Evolutionary conservation across 2,329 filamentous ascomycete genomes (phyloP), one percentile per base, ranked within the genome.

Genomic region (Biscogniauxia mediterranea): DNA sequence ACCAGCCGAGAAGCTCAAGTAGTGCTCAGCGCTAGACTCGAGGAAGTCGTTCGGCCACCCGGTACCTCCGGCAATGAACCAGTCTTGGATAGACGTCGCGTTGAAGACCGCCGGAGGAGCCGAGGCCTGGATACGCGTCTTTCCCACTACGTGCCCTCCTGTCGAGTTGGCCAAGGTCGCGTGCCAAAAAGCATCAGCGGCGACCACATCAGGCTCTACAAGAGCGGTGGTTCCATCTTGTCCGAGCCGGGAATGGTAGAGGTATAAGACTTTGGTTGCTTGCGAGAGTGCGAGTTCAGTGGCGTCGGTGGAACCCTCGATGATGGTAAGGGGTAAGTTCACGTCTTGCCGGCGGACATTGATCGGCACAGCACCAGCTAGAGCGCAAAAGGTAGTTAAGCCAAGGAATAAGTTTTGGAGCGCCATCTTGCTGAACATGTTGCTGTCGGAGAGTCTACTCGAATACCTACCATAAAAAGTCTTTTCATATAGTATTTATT

Each of bases 41-140:
- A 60, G 58, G 21, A 60, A 60, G 20, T 46, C 54, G 21, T 60
- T 60, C 8, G 54, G 55, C 49, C 50, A 60, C 13, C 58, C 58
- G 5, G 54, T 60, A n/a, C 58, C 58, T 1, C 21, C 49, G 21
- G 46, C 28, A 5, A 13, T 26, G 54, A 60, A 57, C 58, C 58
- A 60, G 3, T 7, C 21, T 5, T 49, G 26, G 5, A 60, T 49
- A 11, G 54, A 53, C 3, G 55, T 46, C 15, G 58, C 54, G 58
- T 56, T 57, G 54, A 60, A 57, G 1, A 54, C 54, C 21, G 28
- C 26, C 1, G 54, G 26, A 11, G 21, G 17, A 1, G 50, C 58
- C n/a, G 38, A 49, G 3, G 8, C 58, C 28, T 54, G 54, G 54
- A 60, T 57, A 6, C 54, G 58, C 50, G 54, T 23, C 5, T 23